Conservation (phyloP, 768 basidiomycete species). For the Phylloporus sp. region DNA sequence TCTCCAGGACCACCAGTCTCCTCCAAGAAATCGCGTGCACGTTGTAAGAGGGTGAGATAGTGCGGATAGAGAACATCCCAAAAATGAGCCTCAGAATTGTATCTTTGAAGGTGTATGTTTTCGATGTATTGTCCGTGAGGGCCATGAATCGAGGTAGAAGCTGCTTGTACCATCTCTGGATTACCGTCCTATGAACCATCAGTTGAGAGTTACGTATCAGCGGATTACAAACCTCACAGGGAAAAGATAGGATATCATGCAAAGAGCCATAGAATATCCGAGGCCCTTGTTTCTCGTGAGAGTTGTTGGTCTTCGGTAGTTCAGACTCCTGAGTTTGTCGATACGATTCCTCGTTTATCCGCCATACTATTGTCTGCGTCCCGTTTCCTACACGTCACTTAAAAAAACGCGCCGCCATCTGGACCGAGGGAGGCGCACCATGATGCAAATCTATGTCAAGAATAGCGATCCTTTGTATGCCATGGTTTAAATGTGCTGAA, state of each 20-base stretch:
- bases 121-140: constrained; percentile 23
- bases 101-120: constrained; percentile 24
- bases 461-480: constrained; percentile 73
- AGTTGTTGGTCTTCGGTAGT: constrained; percentile 20
- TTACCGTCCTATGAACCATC: constrained; percentile 66
- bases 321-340: constrained; percentile 58
- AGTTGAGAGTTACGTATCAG: not conserved
- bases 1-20: constrained; percentile 59
- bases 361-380: constrained; percentile 88
- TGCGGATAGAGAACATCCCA: constrained; percentile 54
- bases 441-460: constrained; percentile 68
- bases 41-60: constrained; percentile 54
- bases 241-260: constrained; percentile 91
- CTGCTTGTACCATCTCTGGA: constrained; percentile 71
- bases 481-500: constrained; percentile 77
- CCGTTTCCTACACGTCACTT: constrained; percentile 64
- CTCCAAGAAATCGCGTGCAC: constrained; percentile 67
- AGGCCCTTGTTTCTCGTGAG: constrained; percentile 39
- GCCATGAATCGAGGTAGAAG: constrained; percentile 43
- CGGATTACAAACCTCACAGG: constrained; percentile 65
- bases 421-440: constrained; percentile 9
- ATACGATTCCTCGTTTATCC: constrained; percentile 85
- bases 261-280: constrained; percentile 84
- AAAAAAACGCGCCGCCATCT: not conserved
- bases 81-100: constrained; percentile 9